Evolutionary conservation across 129 eudicot genomes (phyloP).

Genomic region (Escallonia herrerae): DNA sequence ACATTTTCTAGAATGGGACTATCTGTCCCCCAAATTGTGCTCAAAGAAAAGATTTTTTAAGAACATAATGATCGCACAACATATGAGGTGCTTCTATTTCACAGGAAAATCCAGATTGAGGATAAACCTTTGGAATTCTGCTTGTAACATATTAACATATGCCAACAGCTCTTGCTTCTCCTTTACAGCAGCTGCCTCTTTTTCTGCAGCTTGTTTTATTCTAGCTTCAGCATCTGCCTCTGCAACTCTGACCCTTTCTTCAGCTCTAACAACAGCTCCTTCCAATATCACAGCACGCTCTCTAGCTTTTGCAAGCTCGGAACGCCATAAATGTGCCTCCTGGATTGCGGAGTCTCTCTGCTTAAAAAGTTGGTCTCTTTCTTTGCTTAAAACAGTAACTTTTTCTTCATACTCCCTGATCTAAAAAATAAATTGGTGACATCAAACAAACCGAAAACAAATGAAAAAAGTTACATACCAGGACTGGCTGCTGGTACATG

Average conservation of each 20-base stretch:
- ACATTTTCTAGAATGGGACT: too few species aligned
- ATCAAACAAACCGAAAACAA: neutral
- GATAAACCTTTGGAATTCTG: conserved; percentile 67
- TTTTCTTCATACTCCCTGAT: conserved; percentile 64
- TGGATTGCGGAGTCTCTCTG: conserved; percentile 68
- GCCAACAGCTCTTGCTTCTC: conserved; percentile 89
- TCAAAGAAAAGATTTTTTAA: too few species aligned
- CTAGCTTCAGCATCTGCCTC: conserved; percentile 73
- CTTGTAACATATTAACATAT: conserved; percentile 62
- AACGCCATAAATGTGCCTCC: conserved; percentile 94
- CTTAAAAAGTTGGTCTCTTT: conserved; percentile 64
- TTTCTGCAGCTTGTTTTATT: conserved; percentile 67
- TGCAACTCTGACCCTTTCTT: conserved; percentile 78
- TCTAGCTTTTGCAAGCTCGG: conserved; percentile 96
- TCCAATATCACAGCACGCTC: conserved; percentile 81
- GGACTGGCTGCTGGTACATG: neutral
- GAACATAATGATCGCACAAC: too few species aligned
- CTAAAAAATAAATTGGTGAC: conserved; percentile 21
- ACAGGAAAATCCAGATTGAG: neutral
- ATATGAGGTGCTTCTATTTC: too few species aligned
- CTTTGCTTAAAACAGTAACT: conserved; percentile 44
- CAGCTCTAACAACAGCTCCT: conserved; percentile 92
- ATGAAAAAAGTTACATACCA: too few species aligned
- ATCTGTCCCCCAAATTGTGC: too few species aligned
- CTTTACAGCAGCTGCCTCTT: conserved; percentile 53